Evolutionary conservation across 345 rosid species (phyloP).

Genomic region (Hypericum androsaemum): DNA sequence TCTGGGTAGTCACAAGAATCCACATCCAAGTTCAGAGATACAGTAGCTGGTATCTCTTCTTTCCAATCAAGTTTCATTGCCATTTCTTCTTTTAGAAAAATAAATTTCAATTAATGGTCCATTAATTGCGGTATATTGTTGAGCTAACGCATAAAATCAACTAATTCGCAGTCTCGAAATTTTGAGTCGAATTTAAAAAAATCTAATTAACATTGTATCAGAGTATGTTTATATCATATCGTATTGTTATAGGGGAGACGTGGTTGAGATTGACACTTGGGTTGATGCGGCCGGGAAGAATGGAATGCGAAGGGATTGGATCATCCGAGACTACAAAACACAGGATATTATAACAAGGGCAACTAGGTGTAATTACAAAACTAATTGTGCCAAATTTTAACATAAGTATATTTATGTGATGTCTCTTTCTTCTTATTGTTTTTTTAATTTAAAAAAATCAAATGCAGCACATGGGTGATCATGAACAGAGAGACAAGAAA

Average conservation of each 20-base stretch:
- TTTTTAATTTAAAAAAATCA: too few species aligned
- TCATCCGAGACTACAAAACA: constrained; percentile 17
- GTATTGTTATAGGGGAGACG: constrained; percentile 20
- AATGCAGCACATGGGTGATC: constrained; percentile 21
- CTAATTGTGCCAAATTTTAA: too few species aligned
- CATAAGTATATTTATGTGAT: too few species aligned
- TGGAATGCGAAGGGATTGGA: constrained; percentile 22
- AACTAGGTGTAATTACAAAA: constrained; percentile 13
- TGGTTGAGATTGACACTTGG: constrained; percentile 22
- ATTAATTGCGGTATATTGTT: too few species aligned
- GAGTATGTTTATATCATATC: too few species aligned
- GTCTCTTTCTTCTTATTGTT: too few species aligned
- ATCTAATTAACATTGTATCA: too few species aligned
- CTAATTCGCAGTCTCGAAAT: too few species aligned
- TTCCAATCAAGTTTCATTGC: background rate
- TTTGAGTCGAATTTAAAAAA: too few species aligned
- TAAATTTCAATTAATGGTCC: too few species aligned
- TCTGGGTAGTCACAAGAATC: constrained; percentile 23
- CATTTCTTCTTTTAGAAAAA: too few species aligned
- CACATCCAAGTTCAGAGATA: constrained; percentile 19
- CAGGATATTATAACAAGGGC: constrained; percentile 16
- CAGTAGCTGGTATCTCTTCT: constrained; percentile 13
- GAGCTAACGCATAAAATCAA: too few species aligned
- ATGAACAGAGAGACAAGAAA: constrained; percentile 21
- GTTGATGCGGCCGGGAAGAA: constrained; percentile 20